A percentile compares a stretch with the other conserved stretches of the same genome.
Evolutionary conservation across 176 grass and related monocot species (phyloP).

Genomic region (Triticum aestivum): DNA sequence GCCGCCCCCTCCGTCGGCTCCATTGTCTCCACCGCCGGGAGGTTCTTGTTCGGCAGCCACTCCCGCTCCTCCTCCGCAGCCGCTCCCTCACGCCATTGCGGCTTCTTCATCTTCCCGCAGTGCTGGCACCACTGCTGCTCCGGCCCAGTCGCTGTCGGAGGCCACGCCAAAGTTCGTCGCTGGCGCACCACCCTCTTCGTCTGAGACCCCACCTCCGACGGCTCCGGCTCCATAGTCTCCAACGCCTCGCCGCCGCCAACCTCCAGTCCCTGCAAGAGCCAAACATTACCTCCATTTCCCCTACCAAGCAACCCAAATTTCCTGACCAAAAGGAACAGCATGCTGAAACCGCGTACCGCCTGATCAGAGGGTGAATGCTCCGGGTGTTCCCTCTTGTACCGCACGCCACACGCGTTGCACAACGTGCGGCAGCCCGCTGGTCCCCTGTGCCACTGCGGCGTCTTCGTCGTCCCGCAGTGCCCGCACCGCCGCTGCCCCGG

Average conservation of each 20-base stretch:
- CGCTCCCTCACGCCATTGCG: neutral
- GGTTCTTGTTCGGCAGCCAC: neutral
- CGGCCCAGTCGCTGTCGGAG: too few species aligned
- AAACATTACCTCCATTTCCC: neutral
- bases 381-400: conserved; percentile 31
- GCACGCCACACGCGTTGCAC: conserved; percentile 67
- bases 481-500: conserved; percentile 22
- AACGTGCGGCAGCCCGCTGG: conserved; percentile 44
- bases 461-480: conserved; percentile 48
- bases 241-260: conserved; percentile 20
- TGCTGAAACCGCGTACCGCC: too few species aligned
- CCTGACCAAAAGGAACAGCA: too few species aligned
- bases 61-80: neutral
- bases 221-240: conserved; percentile 23
- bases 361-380: conserved; percentile 36
- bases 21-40: neutral
- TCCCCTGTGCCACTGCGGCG: conserved; percentile 53
- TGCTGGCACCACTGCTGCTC: neutral
- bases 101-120: neutral
- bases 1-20: neutral
- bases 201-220: neutral
- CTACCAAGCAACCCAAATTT: neutral
- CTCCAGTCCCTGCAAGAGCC: conserved; percentile 26
- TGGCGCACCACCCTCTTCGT: conserved; percentile 10
- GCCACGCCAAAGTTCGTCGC: too few species aligned